Evolutionary conservation across 140 eudicot species (phyloP).

Genomic region (Oenanthe javanica): DNA sequence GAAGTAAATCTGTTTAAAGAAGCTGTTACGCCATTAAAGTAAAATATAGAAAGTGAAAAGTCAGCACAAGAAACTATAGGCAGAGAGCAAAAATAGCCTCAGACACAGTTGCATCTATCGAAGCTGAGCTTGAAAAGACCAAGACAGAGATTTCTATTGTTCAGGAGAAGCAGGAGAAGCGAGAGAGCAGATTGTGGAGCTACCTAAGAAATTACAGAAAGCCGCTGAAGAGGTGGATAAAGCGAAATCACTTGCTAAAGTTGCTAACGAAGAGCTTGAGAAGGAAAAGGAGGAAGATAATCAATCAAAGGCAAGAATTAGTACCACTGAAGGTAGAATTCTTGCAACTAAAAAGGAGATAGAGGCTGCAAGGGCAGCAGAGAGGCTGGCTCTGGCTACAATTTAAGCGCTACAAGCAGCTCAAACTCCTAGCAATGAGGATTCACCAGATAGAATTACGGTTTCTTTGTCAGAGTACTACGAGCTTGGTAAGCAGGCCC

Average conservation of each 20-base stretch:
- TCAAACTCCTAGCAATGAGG: slow-evolving; percentile 17
- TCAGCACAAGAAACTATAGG: slow-evolving; percentile 39
- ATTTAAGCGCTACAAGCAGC: slow-evolving; percentile 52
- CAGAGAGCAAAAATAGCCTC: slow-evolving; percentile 90
- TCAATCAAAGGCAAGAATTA: slow-evolving; percentile 59
- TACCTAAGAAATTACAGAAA: slow-evolving; percentile 57
- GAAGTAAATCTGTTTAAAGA: slow-evolving; percentile 58
- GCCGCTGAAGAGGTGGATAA: slow-evolving; percentile 67
- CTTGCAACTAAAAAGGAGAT: slow-evolving; percentile 77
- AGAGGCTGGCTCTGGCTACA: slow-evolving; percentile 68
- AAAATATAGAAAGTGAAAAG: slow-evolving; percentile 61
- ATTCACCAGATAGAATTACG: slow-evolving; percentile 41
- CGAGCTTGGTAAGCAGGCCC: slow-evolving; percentile 65
- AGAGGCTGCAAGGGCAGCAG: slow-evolving; percentile 79
- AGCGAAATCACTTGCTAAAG: slow-evolving; percentile 40
- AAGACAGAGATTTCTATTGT: slow-evolving; percentile 39
- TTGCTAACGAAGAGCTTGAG: slow-evolving; percentile 50
- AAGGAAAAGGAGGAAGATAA: slow-evolving; percentile 70
- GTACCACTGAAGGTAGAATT: slow-evolving; percentile 54
- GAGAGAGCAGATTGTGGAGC: slow-evolving; percentile 59
- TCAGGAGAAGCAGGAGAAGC: slow-evolving; percentile 60
- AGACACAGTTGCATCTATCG: slow-evolving; percentile 70
- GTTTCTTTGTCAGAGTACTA: slow-evolving; percentile 82
- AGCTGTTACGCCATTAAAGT: slow-evolving; percentile 51
- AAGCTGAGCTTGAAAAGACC: slow-evolving; percentile 63